Percentiles rank a stretch among this genome's conserved stretches.
Evolutionary conservation across 1,284 basidiomycete species (phyloP).

Genomic region (Ganoderma lucidum): DNA sequence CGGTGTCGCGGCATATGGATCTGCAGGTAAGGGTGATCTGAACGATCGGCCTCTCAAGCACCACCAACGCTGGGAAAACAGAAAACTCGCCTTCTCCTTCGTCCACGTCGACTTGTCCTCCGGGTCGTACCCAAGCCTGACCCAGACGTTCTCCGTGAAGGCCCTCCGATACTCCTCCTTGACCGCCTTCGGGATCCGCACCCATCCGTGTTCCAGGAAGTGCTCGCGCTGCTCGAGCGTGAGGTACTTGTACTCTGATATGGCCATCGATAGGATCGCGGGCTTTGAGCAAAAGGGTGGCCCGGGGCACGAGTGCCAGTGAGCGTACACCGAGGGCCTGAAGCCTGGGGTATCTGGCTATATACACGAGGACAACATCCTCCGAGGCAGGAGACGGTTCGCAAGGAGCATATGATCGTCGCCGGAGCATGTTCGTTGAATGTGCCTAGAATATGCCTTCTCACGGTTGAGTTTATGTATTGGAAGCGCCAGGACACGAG

Average conservation of each 20-base stretch:
- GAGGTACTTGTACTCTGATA: slow-evolving; percentile 38
- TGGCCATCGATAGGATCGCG: slow-evolving; percentile 26
- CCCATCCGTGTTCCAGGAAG: slow-evolving; percentile 47
- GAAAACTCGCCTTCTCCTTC: slow-evolving; percentile 39
- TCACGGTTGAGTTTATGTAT: neutral
- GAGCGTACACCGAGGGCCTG: neutral
- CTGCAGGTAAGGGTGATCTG: slow-evolving; percentile 19
- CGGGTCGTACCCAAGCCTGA: slow-evolving; percentile 46
- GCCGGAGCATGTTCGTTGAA: neutral
- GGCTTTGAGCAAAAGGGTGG: no score
- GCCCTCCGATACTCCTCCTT: slow-evolving; percentile 39
- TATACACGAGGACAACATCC: neutral
- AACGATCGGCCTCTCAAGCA: neutral
- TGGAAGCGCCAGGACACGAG: neutral
- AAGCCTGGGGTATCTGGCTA: neutral
- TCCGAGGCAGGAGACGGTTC: neutral
- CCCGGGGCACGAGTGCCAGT: neutral
- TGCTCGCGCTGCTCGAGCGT: slow-evolving; percentile 43
- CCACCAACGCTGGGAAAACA: neutral
- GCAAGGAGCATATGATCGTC: neutral
- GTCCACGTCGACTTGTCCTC: slow-evolving; percentile 44
- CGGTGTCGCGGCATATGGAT: slow-evolving; percentile 47
- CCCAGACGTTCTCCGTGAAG: slow-evolving; percentile 45
- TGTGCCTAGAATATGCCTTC: neutral
- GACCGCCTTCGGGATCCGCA: slow-evolving; percentile 44